A percentile compares a stretch with the other conserved stretches of the same genome.
Conservation (phyloP, 805 yeast genomes). For the Metschnikowia shivogae region DNA sequence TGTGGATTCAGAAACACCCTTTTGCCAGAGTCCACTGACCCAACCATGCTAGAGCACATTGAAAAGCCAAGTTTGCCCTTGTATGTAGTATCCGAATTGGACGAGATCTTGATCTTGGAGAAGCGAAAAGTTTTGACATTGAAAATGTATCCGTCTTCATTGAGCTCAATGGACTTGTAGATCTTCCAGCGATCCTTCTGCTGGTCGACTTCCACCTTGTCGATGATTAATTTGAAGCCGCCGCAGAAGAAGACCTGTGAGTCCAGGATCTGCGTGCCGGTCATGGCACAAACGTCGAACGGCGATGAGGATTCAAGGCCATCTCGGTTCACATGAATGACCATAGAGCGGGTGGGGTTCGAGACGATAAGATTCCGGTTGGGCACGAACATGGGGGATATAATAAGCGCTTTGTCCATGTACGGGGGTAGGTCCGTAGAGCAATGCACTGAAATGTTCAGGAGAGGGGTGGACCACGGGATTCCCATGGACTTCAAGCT, state of each 20-base stretch:
- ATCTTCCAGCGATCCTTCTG: conserved; percentile 32
- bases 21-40: not conserved
- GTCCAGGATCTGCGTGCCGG: conserved; percentile 48
- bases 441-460: conserved; percentile 33
- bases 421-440: conserved; percentile 39
- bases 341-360: conserved; percentile 31
- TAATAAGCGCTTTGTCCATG: conserved; percentile 32
- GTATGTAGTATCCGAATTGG: conserved; percentile 16
- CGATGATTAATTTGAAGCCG: conserved; percentile 49
- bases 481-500: conserved; percentile 28
- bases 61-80: conserved; percentile 33
- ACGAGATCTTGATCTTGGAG: conserved; percentile 34
- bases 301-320: conserved; percentile 41
- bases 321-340: conserved; percentile 25
- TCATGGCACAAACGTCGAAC: conserved; percentile 46
- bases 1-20: not conserved
- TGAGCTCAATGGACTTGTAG: conserved; percentile 44
- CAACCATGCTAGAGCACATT: conserved; percentile 14
- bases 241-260: conserved; percentile 62
- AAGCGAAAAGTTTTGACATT: conserved; percentile 50
- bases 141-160: conserved; percentile 54
- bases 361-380: conserved; percentile 25
- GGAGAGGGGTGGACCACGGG: conserved; percentile 27
- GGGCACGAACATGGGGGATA: conserved; percentile 42
- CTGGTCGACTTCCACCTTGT: conserved; percentile 21